Conservation (phyloP, 768 basidiomycete species). For the Calvatia gigantea region DNA sequence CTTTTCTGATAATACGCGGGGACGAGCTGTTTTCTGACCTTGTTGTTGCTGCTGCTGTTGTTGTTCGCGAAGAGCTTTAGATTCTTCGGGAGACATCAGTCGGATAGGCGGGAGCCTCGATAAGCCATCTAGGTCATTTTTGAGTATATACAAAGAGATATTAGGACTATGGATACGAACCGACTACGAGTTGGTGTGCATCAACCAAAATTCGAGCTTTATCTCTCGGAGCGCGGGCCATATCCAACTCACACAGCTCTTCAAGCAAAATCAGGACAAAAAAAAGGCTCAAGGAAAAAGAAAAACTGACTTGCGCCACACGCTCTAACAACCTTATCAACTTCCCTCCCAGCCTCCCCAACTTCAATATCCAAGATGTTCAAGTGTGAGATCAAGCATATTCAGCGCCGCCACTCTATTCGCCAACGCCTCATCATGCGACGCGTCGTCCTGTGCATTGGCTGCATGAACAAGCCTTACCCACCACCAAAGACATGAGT, state of each 20-base stretch:
- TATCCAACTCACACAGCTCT: slow-evolving; percentile 38
- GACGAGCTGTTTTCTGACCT: no score
- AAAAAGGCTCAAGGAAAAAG: neutral
- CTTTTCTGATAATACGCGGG: no score
- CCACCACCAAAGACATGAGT: neutral
- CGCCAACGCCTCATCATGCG: slow-evolving; percentile 87
- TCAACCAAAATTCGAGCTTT: slow-evolving; percentile 80
- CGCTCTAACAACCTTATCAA: slow-evolving; percentile 61
- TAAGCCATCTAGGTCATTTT: slow-evolving; percentile 58
- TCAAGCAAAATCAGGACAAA: neutral
- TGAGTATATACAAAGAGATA: neutral
- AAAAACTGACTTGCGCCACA: slow-evolving; percentile 73
- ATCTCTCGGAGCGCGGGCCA: slow-evolving; percentile 57
- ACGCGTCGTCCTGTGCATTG: slow-evolving; percentile 63
- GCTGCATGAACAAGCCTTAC: slow-evolving; percentile 71
- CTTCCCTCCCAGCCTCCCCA: slow-evolving; percentile 42
- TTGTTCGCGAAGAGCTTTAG: slow-evolving; percentile 22
- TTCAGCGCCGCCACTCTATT: slow-evolving; percentile 90
- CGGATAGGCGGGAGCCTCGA: slow-evolving; percentile 70
- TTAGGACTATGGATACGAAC: slow-evolving; percentile 36
- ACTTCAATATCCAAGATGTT: slow-evolving; percentile 89
- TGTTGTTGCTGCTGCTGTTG: slow-evolving; percentile 7
- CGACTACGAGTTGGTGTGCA: slow-evolving; percentile 84
- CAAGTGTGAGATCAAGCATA: slow-evolving; percentile 82
- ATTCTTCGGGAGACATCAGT: slow-evolving; percentile 55